Percentiles rank a stretch among this genome's conserved stretches.
phyloP scores from a whole-genome alignment of 306 rosid species.

The Myrica gale region DNA sequence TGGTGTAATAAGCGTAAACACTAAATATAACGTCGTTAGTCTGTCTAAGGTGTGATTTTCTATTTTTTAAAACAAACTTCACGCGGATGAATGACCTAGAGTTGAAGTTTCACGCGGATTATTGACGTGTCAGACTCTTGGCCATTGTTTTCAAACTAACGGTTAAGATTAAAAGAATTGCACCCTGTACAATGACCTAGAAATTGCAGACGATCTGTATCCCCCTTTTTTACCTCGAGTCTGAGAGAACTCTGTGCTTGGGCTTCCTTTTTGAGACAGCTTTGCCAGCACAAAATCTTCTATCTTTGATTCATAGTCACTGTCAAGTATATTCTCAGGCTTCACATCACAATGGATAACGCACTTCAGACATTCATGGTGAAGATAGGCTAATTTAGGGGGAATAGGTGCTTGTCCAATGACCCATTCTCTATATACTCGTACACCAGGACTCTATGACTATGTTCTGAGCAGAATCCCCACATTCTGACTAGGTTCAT shows the following conservation, averaged over 20 bases:
- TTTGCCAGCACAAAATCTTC: slow-evolving; percentile 49
- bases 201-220: no score
- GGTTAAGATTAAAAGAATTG: no score
- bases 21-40: no score
- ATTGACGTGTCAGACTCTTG: no score
- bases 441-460: slow-evolving; percentile 41
- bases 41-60: no score
- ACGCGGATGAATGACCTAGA: no score
- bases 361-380: slow-evolving; percentile 51
- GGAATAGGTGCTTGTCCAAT: slow-evolving; percentile 34
- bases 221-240: slow-evolving; percentile 44
- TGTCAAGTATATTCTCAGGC: slow-evolving; percentile 46
- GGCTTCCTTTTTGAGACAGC: slow-evolving; percentile 28
- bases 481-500: slow-evolving; percentile 40
- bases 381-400: slow-evolving; percentile 33
- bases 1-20: no score
- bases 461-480: slow-evolving; percentile 41
- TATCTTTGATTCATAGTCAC: slow-evolving; percentile 30
- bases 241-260: slow-evolving; percentile 27
- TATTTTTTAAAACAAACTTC: no score
- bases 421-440: slow-evolving; percentile 40
- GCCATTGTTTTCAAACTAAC: no score
- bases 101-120: no score
- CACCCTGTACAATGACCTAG: no score
- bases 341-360: slow-evolving; percentile 43